Percentiles rank a stretch among this genome's conserved stretches.
Evolutionary conservation across 371 early-diverging fungal genomes (phyloP).

Genomic region (Circinella minor): DNA sequence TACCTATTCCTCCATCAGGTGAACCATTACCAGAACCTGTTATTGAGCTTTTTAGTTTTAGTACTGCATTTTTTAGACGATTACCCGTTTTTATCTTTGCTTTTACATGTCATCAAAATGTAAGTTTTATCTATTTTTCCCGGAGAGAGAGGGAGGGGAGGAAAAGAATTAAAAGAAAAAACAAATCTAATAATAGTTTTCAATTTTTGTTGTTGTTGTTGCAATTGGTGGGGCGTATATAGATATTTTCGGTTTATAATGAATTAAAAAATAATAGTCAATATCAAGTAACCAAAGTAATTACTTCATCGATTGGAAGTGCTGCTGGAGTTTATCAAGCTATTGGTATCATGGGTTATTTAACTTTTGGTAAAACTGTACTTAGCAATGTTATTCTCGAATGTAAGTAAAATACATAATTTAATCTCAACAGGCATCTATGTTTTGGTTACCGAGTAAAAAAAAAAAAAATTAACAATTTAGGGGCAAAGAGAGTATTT

Average conservation of each 20-base stretch:
- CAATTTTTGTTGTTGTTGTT: neutral
- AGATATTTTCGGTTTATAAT: conserved; percentile 93
- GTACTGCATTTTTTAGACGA: conserved; percentile 74
- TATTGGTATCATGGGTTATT: conserved; percentile 93
- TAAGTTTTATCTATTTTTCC: conserved; percentile 35
- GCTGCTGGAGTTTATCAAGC: conserved; percentile 86
- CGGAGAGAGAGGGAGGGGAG: neutral
- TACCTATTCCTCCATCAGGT: conserved; percentile 18
- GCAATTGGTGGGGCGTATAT: neutral
- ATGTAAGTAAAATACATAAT: conserved; percentile 55
- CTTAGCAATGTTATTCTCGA: conserved; percentile 89
- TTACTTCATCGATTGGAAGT: conserved; percentile 76
- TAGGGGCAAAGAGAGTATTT: too few species aligned
- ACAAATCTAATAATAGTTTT: too few species aligned
- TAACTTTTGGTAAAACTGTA: conserved; percentile 92
- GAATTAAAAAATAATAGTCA: conserved; percentile 86
- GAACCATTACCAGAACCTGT: conserved; percentile 43
- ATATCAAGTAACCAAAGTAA: conserved; percentile 65
- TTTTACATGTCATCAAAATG: conserved; percentile 96
- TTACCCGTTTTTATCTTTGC: conserved; percentile 99
- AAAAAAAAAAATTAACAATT: too few species aligned
- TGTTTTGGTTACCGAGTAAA: neutral
- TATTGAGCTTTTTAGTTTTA: conserved; percentile 58
- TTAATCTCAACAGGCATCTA: neutral
- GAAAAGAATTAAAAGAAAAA: neutral